phyloP scores from a whole-genome alignment of 2,329 filamentous ascomycete species.

The Fusarium verrucosum region DNA sequence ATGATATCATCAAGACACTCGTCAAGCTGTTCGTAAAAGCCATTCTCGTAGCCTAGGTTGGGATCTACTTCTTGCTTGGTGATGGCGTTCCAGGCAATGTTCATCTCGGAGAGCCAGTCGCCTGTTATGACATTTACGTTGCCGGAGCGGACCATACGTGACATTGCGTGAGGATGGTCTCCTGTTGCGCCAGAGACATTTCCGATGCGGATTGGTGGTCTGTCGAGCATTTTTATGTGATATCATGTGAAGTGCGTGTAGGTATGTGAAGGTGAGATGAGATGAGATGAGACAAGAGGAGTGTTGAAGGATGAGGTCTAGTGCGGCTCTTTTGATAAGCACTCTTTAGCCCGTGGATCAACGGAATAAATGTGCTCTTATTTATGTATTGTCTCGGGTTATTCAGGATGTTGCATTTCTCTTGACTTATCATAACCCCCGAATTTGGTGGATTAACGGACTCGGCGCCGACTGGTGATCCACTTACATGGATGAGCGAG shows the following conservation, averaged over 20 bases:
- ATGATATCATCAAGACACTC: conserved; percentile 51
- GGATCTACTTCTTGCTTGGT: conserved; percentile 48
- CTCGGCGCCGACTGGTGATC: conserved; percentile 21
- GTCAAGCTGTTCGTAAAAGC: conserved; percentile 56
- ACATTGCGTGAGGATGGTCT: conserved; percentile 49
- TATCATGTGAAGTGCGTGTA: background rate
- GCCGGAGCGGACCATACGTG: conserved; percentile 45
- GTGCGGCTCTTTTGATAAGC: background rate
- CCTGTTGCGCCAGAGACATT: conserved; percentile 50
- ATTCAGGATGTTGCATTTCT: background rate
- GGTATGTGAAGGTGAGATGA: background rate
- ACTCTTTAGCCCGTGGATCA: background rate
- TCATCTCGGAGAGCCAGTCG: conserved; percentile 57
- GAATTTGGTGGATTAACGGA: conserved; percentile 9
- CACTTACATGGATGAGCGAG: conserved; percentile 8
- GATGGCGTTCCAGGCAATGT: conserved; percentile 58
- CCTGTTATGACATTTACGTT: conserved; percentile 52
- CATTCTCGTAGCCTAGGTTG: conserved; percentile 49
- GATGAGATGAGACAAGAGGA: background rate
- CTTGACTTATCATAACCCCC: conserved; percentile 2
- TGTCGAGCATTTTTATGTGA: conserved; percentile 40
- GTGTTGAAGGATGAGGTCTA: background rate
- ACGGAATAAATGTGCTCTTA: background rate
- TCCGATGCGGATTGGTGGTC: conserved; percentile 46
- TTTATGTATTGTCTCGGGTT: background rate